Evolutionary conservation across 1,284 basidiomycete species (phyloP), one percentile per base, ranked within the genome.

Genomic region (Sanghuangporus baumii): DNA sequence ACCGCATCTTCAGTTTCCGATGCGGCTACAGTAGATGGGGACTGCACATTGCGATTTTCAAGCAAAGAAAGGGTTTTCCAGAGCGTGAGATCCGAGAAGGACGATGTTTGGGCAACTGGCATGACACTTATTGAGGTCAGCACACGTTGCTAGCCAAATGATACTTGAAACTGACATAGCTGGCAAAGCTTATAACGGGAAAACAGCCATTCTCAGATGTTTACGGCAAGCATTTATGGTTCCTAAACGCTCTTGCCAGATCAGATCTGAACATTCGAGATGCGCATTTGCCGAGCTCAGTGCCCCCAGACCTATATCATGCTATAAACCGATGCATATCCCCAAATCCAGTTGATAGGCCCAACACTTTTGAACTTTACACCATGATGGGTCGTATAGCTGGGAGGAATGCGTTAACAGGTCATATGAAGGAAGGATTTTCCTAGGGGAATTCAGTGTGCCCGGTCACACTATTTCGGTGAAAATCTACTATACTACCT

Each of bases 61-160:
- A 61, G 60, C 37, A 46, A 55, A 20, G 60, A 61, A 14, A 54
- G 60, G 16, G 46, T 57, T 8, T 37, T 61, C 18, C 7, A 48
- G 11, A 38, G 31, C 20, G 3, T 8, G 12, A 38, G 60, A 14
- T 47, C 60, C 8, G 43, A 56, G 26, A 41, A 55, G 36, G 60
- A 61, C 16, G 60, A 61, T 14, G 50, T 61, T n/a, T 61, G 60
- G 60, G 60, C 60, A 1, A 31, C 50, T 26, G 60, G 52, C 12
- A 61, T 61, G 60, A 61, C 55, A 4, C 16, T 61, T 16, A 47
- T 61, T 12, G 60, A 61, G 55, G 55, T 56, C n/a, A 4, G 40
- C 4, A 12, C n/a, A 46, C 16, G 2, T 1, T 47, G 12, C n/a
- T 6, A 11, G 9, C 16, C 16, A 14, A 48, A 6, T n/a, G 11